Evolutionary conservation across 805 yeast genomes (phyloP).

Genomic region (Lipomyces anomalus): DNA sequence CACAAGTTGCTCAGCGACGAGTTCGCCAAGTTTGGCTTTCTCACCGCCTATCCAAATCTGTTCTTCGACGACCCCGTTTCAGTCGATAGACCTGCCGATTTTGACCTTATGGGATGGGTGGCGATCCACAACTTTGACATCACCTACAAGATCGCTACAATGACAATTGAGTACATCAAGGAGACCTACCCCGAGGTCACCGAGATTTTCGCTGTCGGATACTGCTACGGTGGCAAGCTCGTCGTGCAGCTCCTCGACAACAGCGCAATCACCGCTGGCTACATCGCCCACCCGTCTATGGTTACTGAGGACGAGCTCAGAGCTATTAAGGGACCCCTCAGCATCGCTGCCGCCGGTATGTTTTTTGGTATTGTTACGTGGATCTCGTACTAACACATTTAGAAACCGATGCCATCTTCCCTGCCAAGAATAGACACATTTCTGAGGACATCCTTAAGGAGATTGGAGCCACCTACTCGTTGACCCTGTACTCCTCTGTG

Average conservation of each 20-base stretch:
- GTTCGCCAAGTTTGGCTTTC: conserved; percentile 49
- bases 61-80: conserved; percentile 45
- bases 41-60: conserved; percentile 61
- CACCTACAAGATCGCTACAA: conserved; percentile 43
- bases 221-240: conserved; percentile 70
- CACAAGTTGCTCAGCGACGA: conserved; percentile 35
- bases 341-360: conserved; percentile 62
- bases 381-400: background rate
- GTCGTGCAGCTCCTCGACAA: conserved; percentile 44
- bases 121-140: conserved; percentile 40
- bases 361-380: conserved; percentile 31
- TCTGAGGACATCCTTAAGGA: conserved; percentile 55
- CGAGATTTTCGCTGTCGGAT: conserved; percentile 50
- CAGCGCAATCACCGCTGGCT: conserved; percentile 42
- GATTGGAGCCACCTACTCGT: conserved; percentile 50
- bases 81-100: conserved; percentile 11
- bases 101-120: conserved; percentile 39
- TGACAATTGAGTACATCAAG: conserved; percentile 39
- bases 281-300: conserved; percentile 73
- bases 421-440: conserved; percentile 54
- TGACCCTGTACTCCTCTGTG: conserved; percentile 57
- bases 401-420: conserved; percentile 53
- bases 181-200: conserved; percentile 40
- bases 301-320: conserved; percentile 59
- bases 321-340: conserved; percentile 54